These are phyloP conservation scores for Rubroboletus pulcherrimus DNA, from an alignment of 768 basidiomycete genomes.

Conservation along the genomic window DNA sequence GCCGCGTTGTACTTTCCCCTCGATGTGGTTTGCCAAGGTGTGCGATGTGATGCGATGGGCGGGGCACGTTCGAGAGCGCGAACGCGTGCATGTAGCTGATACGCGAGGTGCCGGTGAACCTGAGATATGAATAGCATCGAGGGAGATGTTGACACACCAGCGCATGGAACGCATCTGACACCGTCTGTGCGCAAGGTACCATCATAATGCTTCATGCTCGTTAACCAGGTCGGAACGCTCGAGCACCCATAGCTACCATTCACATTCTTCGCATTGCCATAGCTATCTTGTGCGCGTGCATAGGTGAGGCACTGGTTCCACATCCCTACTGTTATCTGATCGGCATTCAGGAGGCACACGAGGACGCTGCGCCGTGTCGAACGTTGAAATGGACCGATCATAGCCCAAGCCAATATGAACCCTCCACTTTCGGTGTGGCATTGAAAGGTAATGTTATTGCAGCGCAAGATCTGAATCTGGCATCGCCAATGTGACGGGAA, in stretches of 20 bases:
- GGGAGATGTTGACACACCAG: no score
- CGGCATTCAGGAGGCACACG: slow-evolving; percentile 3
- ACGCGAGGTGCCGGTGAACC: no score
- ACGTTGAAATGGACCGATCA: background rate
- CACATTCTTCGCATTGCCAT: background rate
- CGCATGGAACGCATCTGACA: no score
- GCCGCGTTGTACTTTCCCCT: no score
- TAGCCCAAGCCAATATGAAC: background rate
- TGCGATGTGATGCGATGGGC: no score
- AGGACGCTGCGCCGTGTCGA: background rate
- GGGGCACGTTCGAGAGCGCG: no score
- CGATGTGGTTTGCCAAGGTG: no score
- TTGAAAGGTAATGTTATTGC: background rate
- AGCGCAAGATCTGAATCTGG: background rate
- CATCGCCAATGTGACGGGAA: background rate
- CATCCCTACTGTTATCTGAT: background rate
- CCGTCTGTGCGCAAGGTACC: background rate
- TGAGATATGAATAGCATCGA: no score
- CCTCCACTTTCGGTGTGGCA: background rate
- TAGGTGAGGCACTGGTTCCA: background rate
- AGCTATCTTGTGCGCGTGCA: background rate
- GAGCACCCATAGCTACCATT: background rate
- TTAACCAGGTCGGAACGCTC: background rate
- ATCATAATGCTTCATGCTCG: no score
- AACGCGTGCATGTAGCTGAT: no score